Percentiles rank a stretch among this genome's conserved stretches.
Evolutionary conservation across 176 grass and related monocot genomes (phyloP).

Genomic region (Aegilops bicornis): DNA sequence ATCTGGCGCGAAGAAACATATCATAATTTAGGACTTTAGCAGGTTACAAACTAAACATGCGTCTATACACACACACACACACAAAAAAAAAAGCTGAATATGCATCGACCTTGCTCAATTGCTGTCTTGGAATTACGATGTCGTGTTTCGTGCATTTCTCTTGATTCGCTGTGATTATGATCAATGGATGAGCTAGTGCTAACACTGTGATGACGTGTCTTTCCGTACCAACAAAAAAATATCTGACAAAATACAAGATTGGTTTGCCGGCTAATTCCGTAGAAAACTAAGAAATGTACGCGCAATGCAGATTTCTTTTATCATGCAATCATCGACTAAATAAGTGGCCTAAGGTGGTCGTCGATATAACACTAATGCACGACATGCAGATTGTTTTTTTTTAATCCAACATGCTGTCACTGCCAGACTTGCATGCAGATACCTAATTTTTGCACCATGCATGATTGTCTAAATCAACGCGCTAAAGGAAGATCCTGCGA

Average conservation of each 20-base stretch:
- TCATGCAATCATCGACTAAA: neutral
- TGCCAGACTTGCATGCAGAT: neutral
- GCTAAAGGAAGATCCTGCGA: neutral
- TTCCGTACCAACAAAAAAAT: neutral
- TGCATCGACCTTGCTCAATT: constrained; percentile 7
- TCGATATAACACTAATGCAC: too few species aligned
- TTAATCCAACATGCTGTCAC: neutral
- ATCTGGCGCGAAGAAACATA: neutral
- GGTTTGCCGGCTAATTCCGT: neutral
- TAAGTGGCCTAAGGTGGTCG: constrained; percentile 1
- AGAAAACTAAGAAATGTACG: neutral
- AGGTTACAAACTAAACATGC: neutral
- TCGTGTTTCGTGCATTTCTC: constrained; percentile 12
- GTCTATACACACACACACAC: too few species aligned
- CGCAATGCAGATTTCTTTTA: neutral
- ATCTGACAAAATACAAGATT: neutral
- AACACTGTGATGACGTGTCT: neutral
- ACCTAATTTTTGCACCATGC: neutral
- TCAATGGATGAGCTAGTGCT: neutral
- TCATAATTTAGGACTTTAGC: neutral
- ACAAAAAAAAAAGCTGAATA: neutral
- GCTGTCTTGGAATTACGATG: neutral
- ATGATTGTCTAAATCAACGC: neutral
- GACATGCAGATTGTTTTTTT: too few species aligned
- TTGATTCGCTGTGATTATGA: neutral